Percentiles rank a stretch among this genome's conserved stretches.
These are phyloP conservation scores for Bipolaris sorokiniana DNA, from an alignment of 2,329 filamentous ascomycete species.

Conservation along the genomic window DNA sequence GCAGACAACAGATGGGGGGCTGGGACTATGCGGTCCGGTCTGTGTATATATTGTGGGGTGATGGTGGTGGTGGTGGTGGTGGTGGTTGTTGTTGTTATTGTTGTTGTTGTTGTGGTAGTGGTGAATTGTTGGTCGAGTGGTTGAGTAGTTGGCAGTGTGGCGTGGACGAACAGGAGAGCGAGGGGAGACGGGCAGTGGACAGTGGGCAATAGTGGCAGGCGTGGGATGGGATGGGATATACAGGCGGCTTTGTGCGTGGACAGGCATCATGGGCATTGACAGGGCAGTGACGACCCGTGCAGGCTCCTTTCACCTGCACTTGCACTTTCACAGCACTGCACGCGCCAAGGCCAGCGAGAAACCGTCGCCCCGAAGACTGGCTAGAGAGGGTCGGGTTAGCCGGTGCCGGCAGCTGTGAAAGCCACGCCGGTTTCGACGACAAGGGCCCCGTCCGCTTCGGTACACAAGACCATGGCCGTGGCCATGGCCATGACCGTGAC, in stretches of 20 bases:
- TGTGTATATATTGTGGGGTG: no score
- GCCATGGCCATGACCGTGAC: slow-evolving; percentile 2
- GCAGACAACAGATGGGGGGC: slow-evolving; percentile 1
- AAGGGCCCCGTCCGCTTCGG: slow-evolving; percentile 21
- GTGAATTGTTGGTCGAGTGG: no score
- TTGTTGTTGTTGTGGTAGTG: no score
- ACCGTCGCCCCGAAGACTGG: slow-evolving; percentile 15
- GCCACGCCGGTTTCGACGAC: slow-evolving; percentile 33
- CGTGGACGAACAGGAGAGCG: not conserved
- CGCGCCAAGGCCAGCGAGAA: slow-evolving; percentile 26
- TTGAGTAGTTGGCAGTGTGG: not conserved
- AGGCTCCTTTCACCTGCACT: slow-evolving; percentile 21
- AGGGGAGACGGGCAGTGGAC: slow-evolving; percentile 21
- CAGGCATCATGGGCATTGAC: slow-evolving; percentile 17
- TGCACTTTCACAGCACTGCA: slow-evolving; percentile 22
- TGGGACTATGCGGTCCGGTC: not conserved
- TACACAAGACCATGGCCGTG: slow-evolving; percentile 24
- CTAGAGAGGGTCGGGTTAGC: slow-evolving; percentile 18
- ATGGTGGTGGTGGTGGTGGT: no score
- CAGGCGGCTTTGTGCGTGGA: slow-evolving; percentile 1
- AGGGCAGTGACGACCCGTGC: slow-evolving; percentile 20
- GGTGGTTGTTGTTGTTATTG: no score
- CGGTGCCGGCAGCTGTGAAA: slow-evolving; percentile 20
- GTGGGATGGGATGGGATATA: slow-evolving; percentile 19
- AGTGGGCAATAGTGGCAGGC: slow-evolving; percentile 22